Percentiles rank a stretch among this genome's conserved stretches.
These are phyloP conservation scores for Ustilago hordei DNA, from an alignment of 1,284 basidiomycete genomes.

Conservation along the genomic window DNA sequence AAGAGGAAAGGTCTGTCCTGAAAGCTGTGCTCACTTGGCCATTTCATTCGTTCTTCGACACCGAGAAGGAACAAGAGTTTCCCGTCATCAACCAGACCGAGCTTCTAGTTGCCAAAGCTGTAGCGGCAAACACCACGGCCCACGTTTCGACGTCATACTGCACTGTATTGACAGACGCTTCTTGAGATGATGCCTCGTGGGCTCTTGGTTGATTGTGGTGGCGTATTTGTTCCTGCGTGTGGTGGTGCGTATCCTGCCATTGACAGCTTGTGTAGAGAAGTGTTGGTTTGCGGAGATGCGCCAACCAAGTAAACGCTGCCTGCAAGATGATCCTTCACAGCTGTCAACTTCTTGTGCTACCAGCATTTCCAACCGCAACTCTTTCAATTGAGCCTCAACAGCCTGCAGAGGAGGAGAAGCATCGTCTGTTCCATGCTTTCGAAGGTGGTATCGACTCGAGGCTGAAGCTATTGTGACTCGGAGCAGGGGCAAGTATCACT, in stretches of 20 bases:
- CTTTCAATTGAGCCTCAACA: too few species aligned
- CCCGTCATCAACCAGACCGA: too few species aligned
- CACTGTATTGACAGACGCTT: too few species aligned
- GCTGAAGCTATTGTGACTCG: background rate
- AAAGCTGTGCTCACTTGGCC: background rate
- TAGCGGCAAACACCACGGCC: background rate
- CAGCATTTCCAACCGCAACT: too few species aligned
- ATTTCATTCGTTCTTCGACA: background rate
- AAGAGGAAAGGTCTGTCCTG: background rate
- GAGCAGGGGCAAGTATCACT: background rate
- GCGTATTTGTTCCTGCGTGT: background rate
- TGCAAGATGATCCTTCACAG: background rate
- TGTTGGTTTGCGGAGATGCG: slow-evolving; percentile 18
- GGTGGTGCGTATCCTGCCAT: background rate
- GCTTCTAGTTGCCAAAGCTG: background rate
- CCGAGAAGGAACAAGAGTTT: background rate
- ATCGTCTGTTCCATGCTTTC: background rate
- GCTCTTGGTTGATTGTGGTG: background rate
- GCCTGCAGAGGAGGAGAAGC: too few species aligned
- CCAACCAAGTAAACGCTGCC: slow-evolving; percentile 11
- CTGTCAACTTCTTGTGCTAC: background rate
- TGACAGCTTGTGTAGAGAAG: background rate
- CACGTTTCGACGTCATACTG: too few species aligned
- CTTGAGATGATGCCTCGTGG: background rate
- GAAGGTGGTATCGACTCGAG: background rate